Evolutionary conservation across 345 rosid species (phyloP).

Genomic region (Toxicodendron radicans): DNA sequence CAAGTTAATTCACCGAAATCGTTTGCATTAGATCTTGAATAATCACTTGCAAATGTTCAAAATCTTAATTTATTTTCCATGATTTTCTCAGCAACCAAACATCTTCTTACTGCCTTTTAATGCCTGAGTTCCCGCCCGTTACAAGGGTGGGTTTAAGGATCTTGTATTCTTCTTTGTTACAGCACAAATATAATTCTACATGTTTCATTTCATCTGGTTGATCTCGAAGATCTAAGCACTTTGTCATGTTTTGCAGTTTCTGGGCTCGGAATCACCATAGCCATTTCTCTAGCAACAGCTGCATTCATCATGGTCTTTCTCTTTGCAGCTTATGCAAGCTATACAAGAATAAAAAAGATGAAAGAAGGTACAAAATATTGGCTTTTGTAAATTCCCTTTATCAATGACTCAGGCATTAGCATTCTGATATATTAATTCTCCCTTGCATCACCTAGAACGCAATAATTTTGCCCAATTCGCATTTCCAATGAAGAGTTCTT

Average conservation of each 20-base stretch:
- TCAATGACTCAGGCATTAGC: background rate
- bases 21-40: background rate
- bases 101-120: no score
- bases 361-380: conserved; percentile 35
- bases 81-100: background rate
- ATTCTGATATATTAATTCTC: background rate
- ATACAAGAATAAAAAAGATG: conserved; percentile 25
- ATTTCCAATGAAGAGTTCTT: conserved; percentile 26
- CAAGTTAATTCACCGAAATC: background rate
- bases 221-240: background rate
- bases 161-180: background rate
- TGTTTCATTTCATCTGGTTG: background rate
- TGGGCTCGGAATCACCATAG: conserved; percentile 24
- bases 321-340: conserved; percentile 31
- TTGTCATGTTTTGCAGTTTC: conserved; percentile 23
- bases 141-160: background rate
- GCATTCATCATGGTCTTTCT: conserved; percentile 38
- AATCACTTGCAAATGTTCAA: background rate
- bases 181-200: background rate
- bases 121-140: background rate
- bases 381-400: no score
- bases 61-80: background rate
- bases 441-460: conserved; percentile 22
- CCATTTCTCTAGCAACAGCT: conserved; percentile 30
- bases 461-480: conserved; percentile 28